These are phyloP conservation scores for Rosa chinensis DNA, from an alignment of 306 rosid species.

Conservation along the genomic window DNA sequence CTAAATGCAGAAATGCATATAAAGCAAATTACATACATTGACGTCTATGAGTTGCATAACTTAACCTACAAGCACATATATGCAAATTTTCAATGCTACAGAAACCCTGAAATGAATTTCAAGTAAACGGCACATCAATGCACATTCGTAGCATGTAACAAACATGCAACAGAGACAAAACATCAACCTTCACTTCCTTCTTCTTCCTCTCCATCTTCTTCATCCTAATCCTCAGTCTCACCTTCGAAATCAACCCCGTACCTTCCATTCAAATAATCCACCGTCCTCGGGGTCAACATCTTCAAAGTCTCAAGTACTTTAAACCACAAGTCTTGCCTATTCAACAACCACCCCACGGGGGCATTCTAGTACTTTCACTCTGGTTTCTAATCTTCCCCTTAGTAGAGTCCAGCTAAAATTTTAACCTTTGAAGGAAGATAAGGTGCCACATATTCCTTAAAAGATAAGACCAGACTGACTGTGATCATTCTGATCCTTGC, in stretches of 20 bases:
- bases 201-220: slow-evolving; percentile 34
- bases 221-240: slow-evolving; percentile 36
- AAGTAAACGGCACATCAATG: neutral
- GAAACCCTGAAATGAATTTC: neutral
- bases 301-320: slow-evolving; percentile 73
- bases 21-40: neutral
- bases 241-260: slow-evolving; percentile 58
- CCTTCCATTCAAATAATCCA: slow-evolving; percentile 70
- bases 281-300: slow-evolving; percentile 68
- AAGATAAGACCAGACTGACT: too few species aligned
- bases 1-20: neutral
- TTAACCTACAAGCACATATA: neutral
- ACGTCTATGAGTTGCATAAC: neutral
- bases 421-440: too few species aligned
- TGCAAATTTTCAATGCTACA: neutral
- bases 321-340: too few species aligned
- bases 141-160: neutral
- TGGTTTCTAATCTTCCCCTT: too few species aligned
- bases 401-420: too few species aligned
- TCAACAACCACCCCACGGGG: too few species aligned
- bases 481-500: too few species aligned
- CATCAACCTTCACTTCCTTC: slow-evolving; percentile 23
- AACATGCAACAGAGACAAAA: neutral
- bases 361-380: too few species aligned
- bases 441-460: too few species aligned